Base-by-base conservation (phyloP, 2,329 filamentous ascomycete species). In the Fusarium papillatum region DNA sequence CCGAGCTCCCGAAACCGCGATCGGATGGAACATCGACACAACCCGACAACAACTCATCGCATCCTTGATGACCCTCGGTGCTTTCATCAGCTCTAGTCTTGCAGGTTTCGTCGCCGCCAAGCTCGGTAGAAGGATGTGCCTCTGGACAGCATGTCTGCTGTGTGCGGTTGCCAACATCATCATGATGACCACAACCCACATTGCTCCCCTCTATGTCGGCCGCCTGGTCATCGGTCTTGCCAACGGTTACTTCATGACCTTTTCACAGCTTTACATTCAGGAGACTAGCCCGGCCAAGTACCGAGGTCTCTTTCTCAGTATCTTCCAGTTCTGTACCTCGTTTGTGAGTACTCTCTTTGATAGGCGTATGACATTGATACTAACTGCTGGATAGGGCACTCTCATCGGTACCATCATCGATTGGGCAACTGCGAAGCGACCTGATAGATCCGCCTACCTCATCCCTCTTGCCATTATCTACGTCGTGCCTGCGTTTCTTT, bases 231-330 rank as follows among this genome's bases (percentile, higher is more conserved):
- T 78, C 2, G 77, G 77, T 11, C 60, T 78, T 4, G 75, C 77
- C 1, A 78, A 78, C 5, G 77, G 77, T 1, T 78, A 78, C 34
- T 78, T 79, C 39, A 78, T 78, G 76, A 79, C 73, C 0, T 78
- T 78, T 6, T 76, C 77, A 2, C 76, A 79, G 38, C 75, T 78
- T 0, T 78, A 79, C 14, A 70, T 78, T 1, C 77, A 79, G 19
- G 77, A 78, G 29, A 73, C 61, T 8, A 79, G 76, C 1, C 77
- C 77, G 0, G 76, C 77, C 6, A 79, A 78, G 53, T 79, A 79
- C 10, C 66, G 77, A 10, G 77, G 77, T 16, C 55, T 79, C 0
- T 79, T 78, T 4, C 43, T 78, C 7, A 79, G 77, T 9, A 67
- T 64, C 11, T 79, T 78, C 2, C 77, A 78, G 13, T 60, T 78